Evolutionary conservation across 23 red algal genomes (phyloP).

Genomic region (Gracilariopsis chorda): DNA sequence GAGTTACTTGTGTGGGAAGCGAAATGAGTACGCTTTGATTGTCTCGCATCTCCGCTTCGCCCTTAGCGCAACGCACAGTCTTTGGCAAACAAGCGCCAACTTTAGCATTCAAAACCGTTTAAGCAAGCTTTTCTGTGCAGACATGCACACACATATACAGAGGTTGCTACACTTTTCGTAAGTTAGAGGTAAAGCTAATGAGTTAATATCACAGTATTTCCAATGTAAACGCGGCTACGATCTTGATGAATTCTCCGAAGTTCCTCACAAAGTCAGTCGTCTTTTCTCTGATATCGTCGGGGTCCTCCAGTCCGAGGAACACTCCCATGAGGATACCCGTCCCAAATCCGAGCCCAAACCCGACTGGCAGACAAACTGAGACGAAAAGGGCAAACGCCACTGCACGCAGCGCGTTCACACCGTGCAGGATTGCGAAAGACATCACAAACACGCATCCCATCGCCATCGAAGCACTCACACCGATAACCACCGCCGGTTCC

Average conservation of each 20-base stretch:
- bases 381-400: conserved; percentile 49
- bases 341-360: conserved; percentile 42
- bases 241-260: conserved; percentile 29
- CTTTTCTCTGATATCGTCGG: conserved; percentile 47
- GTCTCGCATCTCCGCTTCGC: too few relatives aligned
- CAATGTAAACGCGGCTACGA: conserved; percentile 49
- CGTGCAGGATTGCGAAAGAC: conserved; percentile 54
- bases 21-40: too few relatives aligned
- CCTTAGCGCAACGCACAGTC: too few relatives aligned
- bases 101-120: too few relatives aligned
- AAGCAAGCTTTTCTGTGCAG: too few relatives aligned
- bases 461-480: conserved; percentile 52
- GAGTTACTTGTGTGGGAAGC: too few relatives aligned
- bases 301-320: conserved; percentile 40
- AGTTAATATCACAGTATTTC: conserved; percentile 42
- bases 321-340: conserved; percentile 28
- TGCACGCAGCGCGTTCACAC: conserved; percentile 53
- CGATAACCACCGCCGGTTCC: conserved; percentile 56
- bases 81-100: too few relatives aligned
- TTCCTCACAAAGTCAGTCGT: conserved; percentile 44
- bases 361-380: conserved; percentile 33
- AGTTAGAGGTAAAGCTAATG: too few relatives aligned
- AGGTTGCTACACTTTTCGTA: too few relatives aligned
- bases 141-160: too few relatives aligned
- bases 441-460: conserved; percentile 62